These are phyloP conservation scores for Magnaporthiopsis incrustans DNA, from an alignment of 2,329 filamentous ascomycete genomes.

Conservation along the genomic window DNA sequence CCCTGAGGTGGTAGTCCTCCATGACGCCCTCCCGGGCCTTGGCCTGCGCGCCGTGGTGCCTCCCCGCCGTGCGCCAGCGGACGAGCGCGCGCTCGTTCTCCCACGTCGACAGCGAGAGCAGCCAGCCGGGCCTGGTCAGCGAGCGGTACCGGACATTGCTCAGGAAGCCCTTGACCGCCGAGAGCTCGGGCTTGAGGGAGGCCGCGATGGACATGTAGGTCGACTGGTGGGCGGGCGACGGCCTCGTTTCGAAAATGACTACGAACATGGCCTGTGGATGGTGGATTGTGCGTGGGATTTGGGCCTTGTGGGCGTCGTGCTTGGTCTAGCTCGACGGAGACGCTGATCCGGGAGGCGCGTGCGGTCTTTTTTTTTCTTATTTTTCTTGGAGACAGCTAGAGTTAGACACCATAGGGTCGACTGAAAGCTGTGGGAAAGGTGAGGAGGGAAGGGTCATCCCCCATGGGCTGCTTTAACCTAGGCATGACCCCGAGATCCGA, in stretches of 20 bases:
- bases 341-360: too few species aligned
- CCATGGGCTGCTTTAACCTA: too few species aligned
- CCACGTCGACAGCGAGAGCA: constrained; percentile 9
- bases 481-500: too few species aligned
- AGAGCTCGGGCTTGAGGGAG: constrained; percentile 6
- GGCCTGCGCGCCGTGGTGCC: constrained; percentile 8
- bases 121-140: constrained; percentile 6
- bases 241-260: constrained; percentile 7
- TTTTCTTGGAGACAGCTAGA: too few species aligned
- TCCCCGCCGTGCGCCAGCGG: constrained; percentile 6
- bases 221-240: background rate
- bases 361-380: too few species aligned
- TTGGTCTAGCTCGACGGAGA: too few species aligned
- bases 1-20: constrained; percentile 9
- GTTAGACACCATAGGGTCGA: too few species aligned
- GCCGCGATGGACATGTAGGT: constrained; percentile 9
- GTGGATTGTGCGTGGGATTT: too few species aligned
- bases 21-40: constrained; percentile 6
- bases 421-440: too few species aligned
- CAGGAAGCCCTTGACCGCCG: constrained; percentile 5
- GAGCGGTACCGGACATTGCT: constrained; percentile 7
- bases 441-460: too few species aligned
- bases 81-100: constrained; percentile 8
- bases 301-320: too few species aligned
- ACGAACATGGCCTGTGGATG: constrained; percentile 5